Percentiles rank a stretch among this genome's conserved stretches.
phyloP scores from a whole-genome alignment of 192 early-diverging fungal genomes.

The Coemansia sp. region DNA sequence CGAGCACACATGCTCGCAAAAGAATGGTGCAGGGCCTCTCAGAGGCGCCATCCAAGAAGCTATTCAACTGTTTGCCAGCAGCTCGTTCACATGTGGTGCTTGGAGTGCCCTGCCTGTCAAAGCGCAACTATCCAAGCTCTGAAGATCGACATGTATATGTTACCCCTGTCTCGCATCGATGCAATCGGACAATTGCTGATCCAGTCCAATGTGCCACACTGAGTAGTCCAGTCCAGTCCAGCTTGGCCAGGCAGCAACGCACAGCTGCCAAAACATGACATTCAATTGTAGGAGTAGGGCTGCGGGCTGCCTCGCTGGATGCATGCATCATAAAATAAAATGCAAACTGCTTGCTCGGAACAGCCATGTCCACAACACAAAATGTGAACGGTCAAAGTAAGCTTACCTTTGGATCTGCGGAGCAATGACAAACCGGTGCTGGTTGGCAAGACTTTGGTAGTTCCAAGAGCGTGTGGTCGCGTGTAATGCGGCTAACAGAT shows the following conservation, averaged over 20 bases:
- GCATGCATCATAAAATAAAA: neutral
- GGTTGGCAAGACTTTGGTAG: neutral
- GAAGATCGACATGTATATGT: neutral
- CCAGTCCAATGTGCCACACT: neutral
- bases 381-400: neutral
- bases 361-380: neutral
- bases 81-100: too few relatives aligned
- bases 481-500: neutral
- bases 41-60: slow-evolving; percentile 5
- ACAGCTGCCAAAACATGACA: neutral
- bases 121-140: neutral
- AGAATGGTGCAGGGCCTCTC: neutral
- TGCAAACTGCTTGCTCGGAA: neutral
- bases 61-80: neutral
- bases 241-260: neutral
- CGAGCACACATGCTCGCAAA: neutral
- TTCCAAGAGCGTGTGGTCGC: neutral
- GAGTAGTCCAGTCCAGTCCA: neutral
- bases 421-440: neutral
- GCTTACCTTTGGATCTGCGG: neutral
- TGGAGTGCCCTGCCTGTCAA: neutral
- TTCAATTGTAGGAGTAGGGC: neutral
- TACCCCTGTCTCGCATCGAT: neutral
- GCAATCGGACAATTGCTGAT: neutral
- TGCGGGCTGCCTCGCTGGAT: neutral